Conservation (phyloP, 2,329 filamentous ascomycete genomes). For the Fusarium sp. region DNA sequence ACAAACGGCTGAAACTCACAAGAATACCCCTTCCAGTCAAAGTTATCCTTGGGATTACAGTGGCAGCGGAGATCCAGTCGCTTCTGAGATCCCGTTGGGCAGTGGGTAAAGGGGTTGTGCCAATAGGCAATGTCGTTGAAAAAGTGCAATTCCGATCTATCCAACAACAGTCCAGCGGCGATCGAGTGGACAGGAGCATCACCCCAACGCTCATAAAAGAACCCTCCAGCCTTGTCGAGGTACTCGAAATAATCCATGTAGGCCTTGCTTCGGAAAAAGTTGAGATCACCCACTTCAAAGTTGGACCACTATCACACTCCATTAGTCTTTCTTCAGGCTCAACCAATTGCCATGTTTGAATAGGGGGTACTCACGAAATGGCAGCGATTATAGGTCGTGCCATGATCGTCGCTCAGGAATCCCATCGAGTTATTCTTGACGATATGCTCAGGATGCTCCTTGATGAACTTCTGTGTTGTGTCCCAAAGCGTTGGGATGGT, state of each 20-base stretch:
- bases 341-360: neutral
- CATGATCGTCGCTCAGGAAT: constrained; percentile 91
- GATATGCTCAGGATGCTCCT: constrained; percentile 89
- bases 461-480: constrained; percentile 93
- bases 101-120: constrained; percentile 98
- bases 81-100: constrained; percentile 88
- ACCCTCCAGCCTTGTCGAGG: constrained; percentile 91
- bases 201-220: constrained; percentile 99
- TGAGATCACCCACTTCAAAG: constrained; percentile 94
- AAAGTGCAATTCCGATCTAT: constrained; percentile 96
- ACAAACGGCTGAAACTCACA: constrained; percentile 69
- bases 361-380: constrained; percentile 80
- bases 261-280: constrained; percentile 90
- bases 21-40: constrained; percentile 99
- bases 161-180: constrained; percentile 85
- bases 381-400: constrained; percentile 95
- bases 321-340: neutral
- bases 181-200: constrained; percentile 98
- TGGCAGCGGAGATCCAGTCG: constrained; percentile 89
- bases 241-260: constrained; percentile 93
- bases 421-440: constrained; percentile 87
- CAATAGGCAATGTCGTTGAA: constrained; percentile 99
- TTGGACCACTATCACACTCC: constrained; percentile 85
- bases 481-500: constrained; percentile 98
- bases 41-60: constrained; percentile 96